phyloP scores from a whole-genome alignment of 2,329 filamentous ascomycete genomes.

The Sporothrix protearum region DNA sequence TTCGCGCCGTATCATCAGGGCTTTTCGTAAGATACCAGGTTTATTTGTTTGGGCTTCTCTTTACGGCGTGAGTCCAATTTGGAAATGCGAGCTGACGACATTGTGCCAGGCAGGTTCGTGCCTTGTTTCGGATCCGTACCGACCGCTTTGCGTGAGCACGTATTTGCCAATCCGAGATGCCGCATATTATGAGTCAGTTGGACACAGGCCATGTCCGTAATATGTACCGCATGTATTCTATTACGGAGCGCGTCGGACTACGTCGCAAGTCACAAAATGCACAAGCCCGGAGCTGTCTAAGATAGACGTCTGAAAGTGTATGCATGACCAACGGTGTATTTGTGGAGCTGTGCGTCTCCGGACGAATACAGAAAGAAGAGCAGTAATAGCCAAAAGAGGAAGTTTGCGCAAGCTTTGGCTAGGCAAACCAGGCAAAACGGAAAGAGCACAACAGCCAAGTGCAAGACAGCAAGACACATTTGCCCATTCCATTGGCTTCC shows the following conservation, averaged over 20 bases:
- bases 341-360: neutral
- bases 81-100: neutral
- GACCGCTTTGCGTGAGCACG: neutral
- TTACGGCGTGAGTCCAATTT: neutral
- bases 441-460: neutral
- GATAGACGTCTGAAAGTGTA: slow-evolving; percentile 13
- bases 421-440: neutral
- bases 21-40: neutral
- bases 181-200: slow-evolving; percentile 8
- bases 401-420: slow-evolving; percentile 10
- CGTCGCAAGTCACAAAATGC: neutral
- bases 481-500: slow-evolving; percentile 10
- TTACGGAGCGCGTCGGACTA: neutral
- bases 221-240: neutral
- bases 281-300: neutral
- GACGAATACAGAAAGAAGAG: neutral
- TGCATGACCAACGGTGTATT: slow-evolving; percentile 12
- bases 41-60: neutral
- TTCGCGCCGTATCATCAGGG: slow-evolving; percentile 5
- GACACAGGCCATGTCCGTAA: neutral
- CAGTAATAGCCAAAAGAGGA: slow-evolving; percentile 18
- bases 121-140: neutral
- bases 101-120: neutral
- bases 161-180: neutral
- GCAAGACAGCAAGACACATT: neutral